A percentile compares a stretch with the other conserved stretches of the same genome.
phyloP scores from a whole-genome alignment of 2,329 filamentous ascomycete species.

The Colletotrichum caudatum region DNA sequence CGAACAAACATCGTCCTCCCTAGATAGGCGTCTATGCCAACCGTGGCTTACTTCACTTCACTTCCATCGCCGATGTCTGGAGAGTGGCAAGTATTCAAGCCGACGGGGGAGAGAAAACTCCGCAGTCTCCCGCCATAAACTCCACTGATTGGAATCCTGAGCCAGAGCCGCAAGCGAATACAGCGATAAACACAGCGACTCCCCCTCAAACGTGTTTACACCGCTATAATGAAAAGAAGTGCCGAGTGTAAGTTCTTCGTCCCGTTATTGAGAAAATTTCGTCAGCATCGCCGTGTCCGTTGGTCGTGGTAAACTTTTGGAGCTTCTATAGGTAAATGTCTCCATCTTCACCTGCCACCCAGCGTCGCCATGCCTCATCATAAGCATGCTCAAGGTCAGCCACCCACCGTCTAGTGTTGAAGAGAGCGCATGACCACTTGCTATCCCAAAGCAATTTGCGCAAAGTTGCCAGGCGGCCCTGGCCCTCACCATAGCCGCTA shows the following conservation, averaged over 20 bases:
- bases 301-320: neutral
- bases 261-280: neutral
- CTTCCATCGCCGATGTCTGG: conserved; percentile 9
- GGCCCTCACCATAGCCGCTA: conserved; percentile 63
- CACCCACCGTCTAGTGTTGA: conserved; percentile 94
- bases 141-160: neutral
- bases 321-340: conserved; percentile 81
- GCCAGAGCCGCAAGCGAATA: neutral
- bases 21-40: conserved; percentile 7
- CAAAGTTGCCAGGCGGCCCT: conserved; percentile 81
- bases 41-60: neutral
- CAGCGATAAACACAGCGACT: neutral
- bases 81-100: neutral
- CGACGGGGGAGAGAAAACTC: neutral
- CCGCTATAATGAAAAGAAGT: neutral
- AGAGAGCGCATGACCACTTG: conserved; percentile 88
- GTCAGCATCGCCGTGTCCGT: neutral
- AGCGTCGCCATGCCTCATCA: conserved; percentile 86
- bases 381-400: conserved; percentile 89
- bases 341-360: conserved; percentile 87
- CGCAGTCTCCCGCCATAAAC: neutral
- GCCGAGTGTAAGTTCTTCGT: conserved; percentile 3
- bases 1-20: neutral
- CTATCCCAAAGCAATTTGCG: conserved; percentile 84
- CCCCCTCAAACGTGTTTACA: neutral